Evolutionary conservation across 495 filamentous ascomycete genomes (phyloP), one percentile per base, ranked within the genome.

Genomic region (Cenococcum geophilum): DNA sequence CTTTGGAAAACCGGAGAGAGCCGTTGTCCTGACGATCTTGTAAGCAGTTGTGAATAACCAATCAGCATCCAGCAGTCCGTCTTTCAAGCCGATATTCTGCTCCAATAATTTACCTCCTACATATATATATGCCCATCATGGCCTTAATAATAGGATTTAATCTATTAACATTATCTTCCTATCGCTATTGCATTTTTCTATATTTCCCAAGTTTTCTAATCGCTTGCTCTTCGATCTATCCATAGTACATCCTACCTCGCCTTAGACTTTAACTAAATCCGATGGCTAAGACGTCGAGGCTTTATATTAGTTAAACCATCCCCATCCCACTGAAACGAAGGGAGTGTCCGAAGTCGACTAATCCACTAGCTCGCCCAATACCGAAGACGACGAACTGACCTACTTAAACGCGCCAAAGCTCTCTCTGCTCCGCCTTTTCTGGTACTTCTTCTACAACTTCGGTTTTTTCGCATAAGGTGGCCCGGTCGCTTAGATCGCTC

Each of bases 371-470:
- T 54, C 58, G 14, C 16, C 5, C 34, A 34, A 54, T 36, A 14
- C 34, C 48, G 3, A 60, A 9, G 48, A 54, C 58, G 43, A 60
- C 36, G 58, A 60, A 4, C 35, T 60, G 12, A 60, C 58, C 32
- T 54, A 72, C 50, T 73, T 69, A 16, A 68, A 70, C 51, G 71
- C 73, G 18, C 73, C 73, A 5, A 58, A 52, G 12, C 60, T 75
- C 43, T 63, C 69, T 11, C 57, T 71, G 14, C 48, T 50, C 1
- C 45, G 53, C 22, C 67, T 75, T 5, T 75, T 75, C 47, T 75
- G 73, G 71, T 73, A 69, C 47, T 75, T 75, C 64, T 74, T 75
- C 62, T 71, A 68, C 49, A 72, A 73, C 57, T 74, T 75, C 57
- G 71, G 73, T 22, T 61, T 72, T 48, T 74, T 74, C 56, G 71